Evolutionary conservation across 192 early-diverging fungal genomes (phyloP), one percentile per base, ranked within the genome.

Genomic region (Allomyces arbusculus): DNA sequence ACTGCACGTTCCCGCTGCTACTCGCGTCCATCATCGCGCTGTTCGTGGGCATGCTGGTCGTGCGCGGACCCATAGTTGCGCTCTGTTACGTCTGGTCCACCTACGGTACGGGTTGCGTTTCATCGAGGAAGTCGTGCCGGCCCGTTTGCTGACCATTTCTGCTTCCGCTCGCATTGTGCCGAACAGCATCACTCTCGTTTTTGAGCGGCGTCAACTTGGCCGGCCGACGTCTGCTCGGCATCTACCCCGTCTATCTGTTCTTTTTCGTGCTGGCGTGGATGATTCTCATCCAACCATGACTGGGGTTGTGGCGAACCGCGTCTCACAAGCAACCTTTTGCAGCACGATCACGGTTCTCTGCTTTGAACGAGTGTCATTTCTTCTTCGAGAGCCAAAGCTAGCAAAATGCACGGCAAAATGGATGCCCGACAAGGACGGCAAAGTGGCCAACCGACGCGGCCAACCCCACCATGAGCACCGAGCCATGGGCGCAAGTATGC

Each of bases 231-330:
- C 70, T 86, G 61, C 77, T 98, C 61, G 94, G 90, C 12, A 81
- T 96, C 33, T 98, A 96, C 72, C 95, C 95, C 61, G 85, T 98
- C 24, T 89, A 87, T 67, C 75, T 98, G 66, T 98, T 98, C 69
- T 98, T 94, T 74, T 90, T 95, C 64, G 78, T 89, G 70, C 91
- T 98, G 71, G 87, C 82, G 58, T 98, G 95, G 95, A 81, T 96
- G 76, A 86, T 98, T 64, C 77, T 87, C 24, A 87, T 89, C 62
- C 33, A 40, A 40, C 33, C 33, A 40, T 40, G 33, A 40, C 33
- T 7, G 7, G 26, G 33, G 33, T 40, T 8, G 33, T 8, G 33
- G 33, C 2, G 33, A 40, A 40, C 5, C 33, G 33, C 33, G 33
- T 8, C 33, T 40, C 33, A 7, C 33, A 40, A 3, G 33, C 33